Percentiles rank a stretch among this genome's conserved stretches.
These are phyloP conservation scores for Firmiana major DNA, from an alignment of 345 rosid species.

Conservation along the genomic window DNA sequence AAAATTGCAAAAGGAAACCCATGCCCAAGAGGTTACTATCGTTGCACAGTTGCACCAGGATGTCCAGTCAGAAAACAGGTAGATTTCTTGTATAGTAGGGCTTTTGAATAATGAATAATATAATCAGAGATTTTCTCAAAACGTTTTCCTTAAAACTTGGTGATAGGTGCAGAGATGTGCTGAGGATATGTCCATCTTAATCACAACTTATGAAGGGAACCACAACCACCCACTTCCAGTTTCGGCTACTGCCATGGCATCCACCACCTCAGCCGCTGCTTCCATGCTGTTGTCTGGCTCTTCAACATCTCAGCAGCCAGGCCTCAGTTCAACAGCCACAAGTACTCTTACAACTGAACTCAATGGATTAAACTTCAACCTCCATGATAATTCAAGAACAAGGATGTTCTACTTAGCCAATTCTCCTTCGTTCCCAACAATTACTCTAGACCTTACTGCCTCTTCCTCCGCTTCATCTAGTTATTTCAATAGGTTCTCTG, in stretches of 20 bases:
- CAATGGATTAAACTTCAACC: constrained; percentile 45
- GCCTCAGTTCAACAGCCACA: constrained; percentile 12
- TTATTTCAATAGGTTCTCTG: constrained; percentile 37
- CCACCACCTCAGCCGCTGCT: constrained; percentile 82
- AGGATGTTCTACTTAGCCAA: constrained; percentile 43
- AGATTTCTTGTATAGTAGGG: too few species aligned
- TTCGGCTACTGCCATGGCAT: constrained; percentile 78
- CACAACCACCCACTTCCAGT: constrained; percentile 71
- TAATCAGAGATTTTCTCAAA: not conserved
- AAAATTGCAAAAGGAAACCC: constrained; percentile 87
- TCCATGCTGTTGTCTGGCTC: constrained; percentile 74
- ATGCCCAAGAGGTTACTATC: constrained; percentile 89
- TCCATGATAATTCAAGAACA: constrained; percentile 44
- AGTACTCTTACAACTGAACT: constrained; percentile 29
- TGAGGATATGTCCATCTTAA: constrained; percentile 66
- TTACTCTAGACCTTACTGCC: constrained; percentile 78
- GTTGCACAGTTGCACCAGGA: constrained; percentile 72
- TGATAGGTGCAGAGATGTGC: constrained; percentile 73
- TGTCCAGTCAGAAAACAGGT: constrained; percentile 97
- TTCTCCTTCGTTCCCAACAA: constrained; percentile 54
- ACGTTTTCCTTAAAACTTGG: not conserved
- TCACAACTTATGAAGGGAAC: constrained; percentile 78
- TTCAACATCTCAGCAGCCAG: constrained; percentile 36
- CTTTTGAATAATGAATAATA: too few species aligned
- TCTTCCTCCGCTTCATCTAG: constrained; percentile 41